Percentiles rank a stretch among this genome's conserved stretches.
Evolutionary conservation across 257 asterid genomes (phyloP).

Genomic region (Echites panduratus): DNA sequence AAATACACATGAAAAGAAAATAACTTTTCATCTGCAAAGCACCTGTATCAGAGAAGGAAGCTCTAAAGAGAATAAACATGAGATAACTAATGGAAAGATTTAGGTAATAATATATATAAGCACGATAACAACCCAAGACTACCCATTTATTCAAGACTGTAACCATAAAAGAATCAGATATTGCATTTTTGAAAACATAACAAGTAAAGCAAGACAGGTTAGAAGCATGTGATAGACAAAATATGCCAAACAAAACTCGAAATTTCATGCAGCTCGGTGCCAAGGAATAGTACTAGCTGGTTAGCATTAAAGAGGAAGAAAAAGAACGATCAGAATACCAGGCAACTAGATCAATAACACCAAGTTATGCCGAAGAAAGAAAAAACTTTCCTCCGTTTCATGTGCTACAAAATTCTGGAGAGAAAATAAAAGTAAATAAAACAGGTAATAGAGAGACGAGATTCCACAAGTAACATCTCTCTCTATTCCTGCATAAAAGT

Average conservation of each 20-base stretch:
- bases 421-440: background rate
- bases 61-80: background rate
- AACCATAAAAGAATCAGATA: conserved; percentile 2
- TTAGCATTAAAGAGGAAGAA: background rate
- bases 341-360: background rate
- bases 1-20: background rate
- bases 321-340: background rate
- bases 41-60: too few species aligned
- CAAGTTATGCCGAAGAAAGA: background rate
- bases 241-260: background rate
- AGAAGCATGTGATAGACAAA: background rate
- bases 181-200: background rate
- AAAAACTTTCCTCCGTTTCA: background rate
- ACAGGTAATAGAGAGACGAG: background rate
- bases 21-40: background rate
- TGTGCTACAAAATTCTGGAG: background rate
- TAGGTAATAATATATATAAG: background rate
- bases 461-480: background rate
- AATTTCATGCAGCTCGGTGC: conserved; percentile 1
- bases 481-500: background rate
- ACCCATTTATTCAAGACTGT: background rate
- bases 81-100: background rate
- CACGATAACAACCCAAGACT: background rate
- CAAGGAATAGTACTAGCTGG: background rate
- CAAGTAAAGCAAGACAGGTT: background rate